Conservation (phyloP, 139 green algal species). For the Micractinium conductrix region DNA sequence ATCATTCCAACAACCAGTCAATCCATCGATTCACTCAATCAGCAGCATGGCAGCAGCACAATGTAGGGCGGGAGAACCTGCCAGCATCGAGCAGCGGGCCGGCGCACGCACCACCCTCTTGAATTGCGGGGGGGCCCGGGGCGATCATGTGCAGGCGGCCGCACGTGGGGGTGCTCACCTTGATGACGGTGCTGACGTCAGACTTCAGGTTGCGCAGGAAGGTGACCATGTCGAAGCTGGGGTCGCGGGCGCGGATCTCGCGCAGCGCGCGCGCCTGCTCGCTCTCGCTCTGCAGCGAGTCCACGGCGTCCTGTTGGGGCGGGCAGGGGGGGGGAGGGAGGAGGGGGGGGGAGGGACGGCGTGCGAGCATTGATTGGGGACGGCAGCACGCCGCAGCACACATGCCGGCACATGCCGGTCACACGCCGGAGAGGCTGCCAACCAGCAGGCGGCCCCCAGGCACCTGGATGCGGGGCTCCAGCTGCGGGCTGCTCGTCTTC, state of each 20-base stretch:
- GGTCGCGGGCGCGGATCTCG: slow-evolving; percentile 84
- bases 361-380: not conserved
- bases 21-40: too few relatives aligned
- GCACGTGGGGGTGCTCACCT: slow-evolving; percentile 35
- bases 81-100: too few relatives aligned
- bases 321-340: not conserved
- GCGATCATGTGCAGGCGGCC: too few relatives aligned
- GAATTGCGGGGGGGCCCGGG: too few relatives aligned
- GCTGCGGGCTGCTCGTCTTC: not conserved
- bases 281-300: slow-evolving; percentile 76
- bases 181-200: slow-evolving; percentile 66
- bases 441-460: not conserved
- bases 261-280: slow-evolving; percentile 81
- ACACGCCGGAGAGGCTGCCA: too few relatives aligned
- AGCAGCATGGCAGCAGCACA: too few relatives aligned
- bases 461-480: not conserved
- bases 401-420: too few relatives aligned
- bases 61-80: too few relatives aligned
- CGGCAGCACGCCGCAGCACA: too few relatives aligned
- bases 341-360: not conserved
- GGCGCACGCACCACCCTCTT: too few relatives aligned
- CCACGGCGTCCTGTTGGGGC: slow-evolving; percentile 71
- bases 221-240: slow-evolving; percentile 88
- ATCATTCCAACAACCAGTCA: too few relatives aligned
- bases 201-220: slow-evolving; percentile 71